Evolutionary conservation across 345 rosid species (phyloP), one percentile per base, ranked within the genome.

Genomic region (Sisymbrium altissimum): DNA sequence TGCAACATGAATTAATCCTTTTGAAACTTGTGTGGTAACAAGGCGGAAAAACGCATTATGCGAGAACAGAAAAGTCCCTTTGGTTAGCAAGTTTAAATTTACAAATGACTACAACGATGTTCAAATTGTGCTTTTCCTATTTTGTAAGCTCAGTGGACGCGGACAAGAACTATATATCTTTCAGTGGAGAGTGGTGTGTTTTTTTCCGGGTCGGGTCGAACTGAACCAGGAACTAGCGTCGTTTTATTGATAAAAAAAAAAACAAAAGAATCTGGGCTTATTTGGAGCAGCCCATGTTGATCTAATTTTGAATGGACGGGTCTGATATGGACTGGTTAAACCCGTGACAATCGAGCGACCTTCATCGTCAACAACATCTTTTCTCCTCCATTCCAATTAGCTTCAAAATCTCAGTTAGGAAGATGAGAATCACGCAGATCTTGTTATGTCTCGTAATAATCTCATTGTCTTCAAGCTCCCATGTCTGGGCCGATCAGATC

Each of bases 401-500:
- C 45, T 43, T 52, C 38, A 7, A 12, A 52, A 27, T 60, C 67
- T 23, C 66, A 19, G 36, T 33, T n/a, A 14, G 0, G 46, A 70
- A 40, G 36, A 66, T 63, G 64, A 27, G 35, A 70, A 72, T 56
- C 53, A 62, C 78, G 83, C 13, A 19, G 62, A 39, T 69, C 48
- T 52, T 72, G 70, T n/a, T 81, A 30, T 29, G 17, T 17, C 70
- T 79, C 3, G 29, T 81, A 13, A 52, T 86, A 5, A 17, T 81
- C 39, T n/a, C 73, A 7, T 57, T 50, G 15, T 43, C 65, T 61
- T 53, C 85, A 5, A 62, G 69, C 73, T 69, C 44, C 63, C 27
- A 44, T 52, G 93, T 80, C 18, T 74, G 59, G 33, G 80, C 90
- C 27, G 88, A 89, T 70, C 93, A 82, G 83, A 81, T 93, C 87